phyloP scores from a whole-genome alignment of 2,329 filamentous ascomycete genomes.

The Periglandula ipomoeae region DNA sequence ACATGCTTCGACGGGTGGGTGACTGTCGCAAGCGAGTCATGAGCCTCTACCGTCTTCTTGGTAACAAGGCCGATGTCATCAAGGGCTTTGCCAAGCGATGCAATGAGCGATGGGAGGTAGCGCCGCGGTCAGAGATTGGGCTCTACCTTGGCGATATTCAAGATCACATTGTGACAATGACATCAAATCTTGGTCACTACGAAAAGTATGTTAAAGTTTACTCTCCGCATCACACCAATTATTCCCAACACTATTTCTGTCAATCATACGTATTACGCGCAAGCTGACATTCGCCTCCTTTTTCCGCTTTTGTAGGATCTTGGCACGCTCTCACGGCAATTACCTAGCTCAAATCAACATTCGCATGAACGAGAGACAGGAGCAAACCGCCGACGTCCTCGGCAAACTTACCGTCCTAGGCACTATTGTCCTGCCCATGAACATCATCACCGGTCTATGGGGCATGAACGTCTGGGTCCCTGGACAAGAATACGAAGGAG shows the following conservation, averaged over 20 bases:
- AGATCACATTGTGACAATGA: conserved; percentile 99
- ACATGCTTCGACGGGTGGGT: conserved; percentile 88
- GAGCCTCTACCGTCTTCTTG: conserved; percentile 83
- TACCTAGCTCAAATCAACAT: conserved; percentile 99
- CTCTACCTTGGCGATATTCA: conserved; percentile 96
- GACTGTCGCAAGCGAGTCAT: conserved; percentile 97
- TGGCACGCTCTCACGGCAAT: conserved; percentile 86
- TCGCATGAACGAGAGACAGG: conserved; percentile 94
- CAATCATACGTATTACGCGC: too few species aligned
- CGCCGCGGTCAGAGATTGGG: conserved; percentile 91
- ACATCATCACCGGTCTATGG: conserved; percentile 97
- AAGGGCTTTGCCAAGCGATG: conserved; percentile 98
- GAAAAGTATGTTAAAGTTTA: conserved; percentile 61
- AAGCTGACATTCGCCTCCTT: background rate
- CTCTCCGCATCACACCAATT: background rate
- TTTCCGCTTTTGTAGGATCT: conserved; percentile 43
- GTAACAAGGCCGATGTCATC: conserved; percentile 98
- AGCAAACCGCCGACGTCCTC: conserved; percentile 89
- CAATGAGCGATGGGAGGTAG: conserved; percentile 96
- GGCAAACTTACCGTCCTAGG: conserved; percentile 92
- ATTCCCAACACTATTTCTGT: too few species aligned
- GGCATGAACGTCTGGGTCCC: conserved; percentile 98
- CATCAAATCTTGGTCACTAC: conserved; percentile 87
- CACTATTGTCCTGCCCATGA: conserved; percentile 97
- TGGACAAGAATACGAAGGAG: conserved; percentile 72